Evolutionary conservation across 2,329 filamentous ascomycete species (phyloP), one percentile per base, ranked within the genome.

Genomic region (Ploettnerulaceae sp.): DNA sequence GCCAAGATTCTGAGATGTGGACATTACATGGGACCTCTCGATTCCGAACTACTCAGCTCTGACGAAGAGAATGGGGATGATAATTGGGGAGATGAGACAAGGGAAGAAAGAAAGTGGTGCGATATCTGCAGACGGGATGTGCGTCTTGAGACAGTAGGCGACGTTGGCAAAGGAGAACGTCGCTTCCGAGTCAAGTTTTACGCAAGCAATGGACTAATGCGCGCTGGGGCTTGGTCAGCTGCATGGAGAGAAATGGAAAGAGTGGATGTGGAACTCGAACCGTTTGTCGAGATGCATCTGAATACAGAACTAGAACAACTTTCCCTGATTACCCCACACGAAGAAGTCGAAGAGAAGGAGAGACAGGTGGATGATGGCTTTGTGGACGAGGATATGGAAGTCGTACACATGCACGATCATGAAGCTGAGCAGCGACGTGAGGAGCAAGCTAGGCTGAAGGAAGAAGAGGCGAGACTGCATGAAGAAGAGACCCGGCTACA

Each of bases 241-340:
- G 91, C 88, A 48, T 98, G 91, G 91, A 86, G 81, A 57, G 91
- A 97, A 67, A 98, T 98, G 93, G 93, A 98, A 68, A 79, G 91
- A n/a, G 88, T 97, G 0, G 93, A 98, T 61, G 87, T 95, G 1
- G 91, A 97, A 66, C 79, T 98, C 42, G 80, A 86, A 58, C 86
- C 93, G 3, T 77, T 83, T 60, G 75, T 89, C 8, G 77, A 81
- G 14, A 65, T 76, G 0, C 67, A 71, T 1, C 62, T 84, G 9
- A 74, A 81, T 44, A 73, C 75, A 14, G 78, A 81, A 54, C 68
- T 89, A 15, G 77, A 81, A 48, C 69, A 68, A n/a, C 66, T 82
- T 7, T 71, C 70, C 28, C 34, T 50, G 7, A 36, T 50, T 5
- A 51, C 43, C 2, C 44, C 37, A 6, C 31, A 48, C 12, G 28